Conservation (phyloP, 1,284 basidiomycete genomes). For the Caloboletus firmus region DNA sequence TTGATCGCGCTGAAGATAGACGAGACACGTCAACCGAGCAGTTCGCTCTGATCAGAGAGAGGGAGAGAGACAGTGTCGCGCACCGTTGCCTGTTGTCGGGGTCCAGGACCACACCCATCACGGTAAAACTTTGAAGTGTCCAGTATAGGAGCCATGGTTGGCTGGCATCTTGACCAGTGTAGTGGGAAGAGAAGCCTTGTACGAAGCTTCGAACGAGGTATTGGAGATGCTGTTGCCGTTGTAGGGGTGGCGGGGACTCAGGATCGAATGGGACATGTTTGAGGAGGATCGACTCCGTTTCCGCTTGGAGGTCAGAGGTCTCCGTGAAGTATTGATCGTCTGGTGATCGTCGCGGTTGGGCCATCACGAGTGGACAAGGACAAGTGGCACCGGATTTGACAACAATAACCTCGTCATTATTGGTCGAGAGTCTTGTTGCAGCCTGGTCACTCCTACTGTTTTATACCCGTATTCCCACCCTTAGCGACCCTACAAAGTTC, state of each 20-base stretch:
- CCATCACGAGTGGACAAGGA: constrained; percentile 15
- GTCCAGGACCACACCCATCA: constrained; percentile 78
- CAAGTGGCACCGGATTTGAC: neutral
- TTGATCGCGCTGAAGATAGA: constrained; percentile 59
- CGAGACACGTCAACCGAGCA: neutral
- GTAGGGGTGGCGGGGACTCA: constrained; percentile 39
- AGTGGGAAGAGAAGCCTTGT: constrained; percentile 76
- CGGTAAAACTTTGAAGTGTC: constrained; percentile 79
- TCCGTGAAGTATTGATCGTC: constrained; percentile 61
- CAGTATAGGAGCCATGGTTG: constrained; percentile 93
- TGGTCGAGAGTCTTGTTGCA: neutral
- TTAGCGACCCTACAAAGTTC: constrained; percentile 47
- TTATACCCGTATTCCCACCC: neutral
- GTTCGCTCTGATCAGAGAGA: neutral
- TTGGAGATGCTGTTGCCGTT: constrained; percentile 64
- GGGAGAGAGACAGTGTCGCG: constrained; percentile 14
- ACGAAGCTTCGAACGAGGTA: constrained; percentile 67
- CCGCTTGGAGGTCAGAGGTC: constrained; percentile 64
- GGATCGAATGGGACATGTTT: constrained; percentile 43
- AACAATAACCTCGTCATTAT: constrained; percentile 3
- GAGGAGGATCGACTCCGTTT: constrained; percentile 66
- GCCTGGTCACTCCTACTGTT: neutral
- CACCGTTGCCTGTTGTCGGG: constrained; percentile 71
- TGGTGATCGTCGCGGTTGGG: constrained; percentile 37
- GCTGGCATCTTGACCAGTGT: constrained; percentile 85